Evolutionary conservation across 306 rosid genomes (phyloP).

Genomic region (Psophocarpus tetragonolobus): DNA sequence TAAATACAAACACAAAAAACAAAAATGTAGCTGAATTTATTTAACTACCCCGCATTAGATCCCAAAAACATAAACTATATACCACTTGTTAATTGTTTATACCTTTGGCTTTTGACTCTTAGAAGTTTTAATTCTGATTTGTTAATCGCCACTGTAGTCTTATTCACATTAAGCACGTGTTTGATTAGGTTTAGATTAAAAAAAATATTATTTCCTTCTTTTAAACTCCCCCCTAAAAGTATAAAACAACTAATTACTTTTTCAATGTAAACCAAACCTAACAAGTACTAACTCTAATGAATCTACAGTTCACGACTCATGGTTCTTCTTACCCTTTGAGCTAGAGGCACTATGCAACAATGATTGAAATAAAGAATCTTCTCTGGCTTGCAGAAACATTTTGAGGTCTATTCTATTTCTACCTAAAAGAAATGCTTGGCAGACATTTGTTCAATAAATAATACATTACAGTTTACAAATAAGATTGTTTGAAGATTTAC

Average conservation of each 20-base stretch:
- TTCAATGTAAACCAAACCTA: background rate
- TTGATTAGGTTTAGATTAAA: background rate
- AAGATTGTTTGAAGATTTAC: background rate
- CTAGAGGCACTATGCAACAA: background rate
- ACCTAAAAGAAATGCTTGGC: background rate
- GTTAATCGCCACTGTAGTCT: background rate
- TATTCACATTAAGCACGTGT: background rate
- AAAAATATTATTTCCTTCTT: background rate
- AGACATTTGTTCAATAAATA: background rate
- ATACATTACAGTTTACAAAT: background rate
- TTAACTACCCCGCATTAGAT: background rate
- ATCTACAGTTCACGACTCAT: background rate
- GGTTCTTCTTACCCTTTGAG: no score
- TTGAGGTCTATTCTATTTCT: background rate
- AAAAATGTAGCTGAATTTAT: background rate
- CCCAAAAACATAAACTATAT: background rate
- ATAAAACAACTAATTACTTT: background rate
- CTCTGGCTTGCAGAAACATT: background rate
- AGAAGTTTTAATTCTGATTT: background rate
- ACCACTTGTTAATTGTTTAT: background rate
- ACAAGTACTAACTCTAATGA: background rate
- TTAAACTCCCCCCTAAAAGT: background rate
- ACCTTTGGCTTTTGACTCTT: background rate
- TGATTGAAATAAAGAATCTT: background rate
- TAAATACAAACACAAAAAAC: background rate